Evolutionary conservation across 169 alveolate species (phyloP).

Genomic region (Blepharisma undulans): DNA sequence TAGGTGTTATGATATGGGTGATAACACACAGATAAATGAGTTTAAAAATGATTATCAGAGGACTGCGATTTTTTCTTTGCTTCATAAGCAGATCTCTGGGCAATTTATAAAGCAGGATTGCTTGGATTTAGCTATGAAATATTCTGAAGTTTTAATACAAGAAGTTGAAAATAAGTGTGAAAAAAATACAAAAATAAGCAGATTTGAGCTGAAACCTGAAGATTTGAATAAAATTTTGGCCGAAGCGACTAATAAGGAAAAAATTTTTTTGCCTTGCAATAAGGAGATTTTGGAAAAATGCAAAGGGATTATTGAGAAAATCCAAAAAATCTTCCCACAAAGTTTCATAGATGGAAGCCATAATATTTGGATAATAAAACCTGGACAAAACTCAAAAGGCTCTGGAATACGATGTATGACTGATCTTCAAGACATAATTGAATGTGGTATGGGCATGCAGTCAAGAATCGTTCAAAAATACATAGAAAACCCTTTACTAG

Average conservation of each 20-base stretch:
- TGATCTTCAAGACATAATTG: slow-evolving; percentile 55
- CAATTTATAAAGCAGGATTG: neutral
- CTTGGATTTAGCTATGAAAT: neutral
- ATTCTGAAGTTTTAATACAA: neutral
- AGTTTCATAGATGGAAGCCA: slow-evolving; percentile 56
- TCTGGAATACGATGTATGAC: slow-evolving; percentile 70
- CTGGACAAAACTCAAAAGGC: slow-evolving; percentile 79
- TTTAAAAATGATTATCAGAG: slow-evolving; percentile 60
- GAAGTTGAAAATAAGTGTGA: slow-evolving; percentile 12
- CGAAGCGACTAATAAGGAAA: neutral
- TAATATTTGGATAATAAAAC: slow-evolving; percentile 81
- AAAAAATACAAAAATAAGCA: neutral
- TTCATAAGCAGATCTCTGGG: slow-evolving; percentile 43
- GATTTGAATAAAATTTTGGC: neutral
- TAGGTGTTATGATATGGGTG: slow-evolving; percentile 69
- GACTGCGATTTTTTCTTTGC: slow-evolving; percentile 50
- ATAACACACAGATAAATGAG: slow-evolving; percentile 57
- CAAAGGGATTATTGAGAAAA: neutral
- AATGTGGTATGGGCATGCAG: slow-evolving; percentile 53
- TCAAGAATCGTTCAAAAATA: slow-evolving; percentile 73
- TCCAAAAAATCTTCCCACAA: slow-evolving; percentile 27
- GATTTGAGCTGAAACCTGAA: neutral
- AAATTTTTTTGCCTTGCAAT: neutral
- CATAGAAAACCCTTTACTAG: slow-evolving; percentile 70
- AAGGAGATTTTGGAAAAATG: neutral